Evolutionary conservation across 805 yeast species (phyloP).

Genomic region (Sugiyamaella mastotermitis): DNA sequence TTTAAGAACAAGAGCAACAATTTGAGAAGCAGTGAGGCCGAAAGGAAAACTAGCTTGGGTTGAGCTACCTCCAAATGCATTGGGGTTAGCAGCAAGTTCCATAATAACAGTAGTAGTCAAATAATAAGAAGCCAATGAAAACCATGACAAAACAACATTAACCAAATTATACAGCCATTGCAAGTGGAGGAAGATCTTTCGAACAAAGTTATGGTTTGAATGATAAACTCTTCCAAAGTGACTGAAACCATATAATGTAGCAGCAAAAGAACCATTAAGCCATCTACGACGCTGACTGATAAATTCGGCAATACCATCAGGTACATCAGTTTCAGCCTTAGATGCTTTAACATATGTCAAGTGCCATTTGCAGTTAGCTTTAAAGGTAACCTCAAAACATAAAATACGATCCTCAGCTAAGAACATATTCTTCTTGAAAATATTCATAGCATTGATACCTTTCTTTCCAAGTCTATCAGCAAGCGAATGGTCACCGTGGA

Average conservation of each 20-base stretch:
- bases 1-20: conserved; percentile 45
- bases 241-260: conserved; percentile 43
- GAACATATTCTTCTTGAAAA: conserved; percentile 64
- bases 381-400: conserved; percentile 60
- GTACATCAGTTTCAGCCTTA: conserved; percentile 64
- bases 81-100: conserved; percentile 36
- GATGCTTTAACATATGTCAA: conserved; percentile 58
- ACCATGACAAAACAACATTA: conserved; percentile 55
- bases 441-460: conserved; percentile 55
- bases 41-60: conserved; percentile 36
- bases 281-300: conserved; percentile 62
- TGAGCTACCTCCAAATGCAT: conserved; percentile 38
- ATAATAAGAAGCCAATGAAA: conserved; percentile 56
- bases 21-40: conserved; percentile 28
- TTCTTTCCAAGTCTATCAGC: conserved; percentile 39
- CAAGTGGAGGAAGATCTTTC: conserved; percentile 47
- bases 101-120: conserved; percentile 59
- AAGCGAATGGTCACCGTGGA: conserved; percentile 58
- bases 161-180: conserved; percentile 52
- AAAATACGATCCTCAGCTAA: conserved; percentile 65
- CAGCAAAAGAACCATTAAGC: conserved; percentile 67
- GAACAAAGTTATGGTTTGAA: conserved; percentile 46
- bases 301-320: conserved; percentile 55
- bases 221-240: conserved; percentile 52
- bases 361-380: conserved; percentile 52